These are phyloP conservation scores for Kalmusia sp. DNA, from an alignment of 2,329 filamentous ascomycete genomes.

Conservation along the genomic window DNA sequence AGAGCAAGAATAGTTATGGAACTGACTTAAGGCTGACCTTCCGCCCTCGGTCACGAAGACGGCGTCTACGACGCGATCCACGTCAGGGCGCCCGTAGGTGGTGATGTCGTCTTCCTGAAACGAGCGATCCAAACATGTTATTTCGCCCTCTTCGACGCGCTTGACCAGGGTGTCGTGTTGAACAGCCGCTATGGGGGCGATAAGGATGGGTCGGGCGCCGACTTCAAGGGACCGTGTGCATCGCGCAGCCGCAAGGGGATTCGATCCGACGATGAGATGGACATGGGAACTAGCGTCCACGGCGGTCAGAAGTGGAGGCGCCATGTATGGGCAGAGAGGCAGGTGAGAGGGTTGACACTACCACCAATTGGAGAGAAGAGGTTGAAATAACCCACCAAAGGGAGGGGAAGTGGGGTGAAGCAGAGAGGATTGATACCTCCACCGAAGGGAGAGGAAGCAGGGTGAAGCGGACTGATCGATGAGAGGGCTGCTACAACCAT, in stretches of 20 bases:
- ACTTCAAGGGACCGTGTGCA: slow-evolving; percentile 81
- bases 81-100: slow-evolving; percentile 78
- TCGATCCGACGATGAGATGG: slow-evolving; percentile 86
- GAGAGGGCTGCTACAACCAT: too few species aligned
- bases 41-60: slow-evolving; percentile 81
- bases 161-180: slow-evolving; percentile 68
- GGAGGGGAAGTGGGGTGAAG: too few species aligned
- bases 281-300: slow-evolving; percentile 73
- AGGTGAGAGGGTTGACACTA: too few species aligned
- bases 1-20: neutral
- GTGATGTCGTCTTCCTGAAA: slow-evolving; percentile 78
- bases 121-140: slow-evolving; percentile 69
- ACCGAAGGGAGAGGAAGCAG: too few species aligned
- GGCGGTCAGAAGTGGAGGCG: slow-evolving; percentile 71
- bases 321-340: too few species aligned
- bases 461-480: too few species aligned
- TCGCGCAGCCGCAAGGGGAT: slow-evolving; percentile 84
- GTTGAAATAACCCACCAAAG: too few species aligned
- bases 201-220: slow-evolving; percentile 79
- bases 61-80: slow-evolving; percentile 81
- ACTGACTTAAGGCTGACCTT: slow-evolving; percentile 56
- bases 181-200: slow-evolving; percentile 71
- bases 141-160: slow-evolving; percentile 69
- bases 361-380: too few species aligned
- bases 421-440: too few species aligned